Conservation (phyloP, 192 early-diverging fungal genomes). For the Kickxella alabastrina region DNA sequence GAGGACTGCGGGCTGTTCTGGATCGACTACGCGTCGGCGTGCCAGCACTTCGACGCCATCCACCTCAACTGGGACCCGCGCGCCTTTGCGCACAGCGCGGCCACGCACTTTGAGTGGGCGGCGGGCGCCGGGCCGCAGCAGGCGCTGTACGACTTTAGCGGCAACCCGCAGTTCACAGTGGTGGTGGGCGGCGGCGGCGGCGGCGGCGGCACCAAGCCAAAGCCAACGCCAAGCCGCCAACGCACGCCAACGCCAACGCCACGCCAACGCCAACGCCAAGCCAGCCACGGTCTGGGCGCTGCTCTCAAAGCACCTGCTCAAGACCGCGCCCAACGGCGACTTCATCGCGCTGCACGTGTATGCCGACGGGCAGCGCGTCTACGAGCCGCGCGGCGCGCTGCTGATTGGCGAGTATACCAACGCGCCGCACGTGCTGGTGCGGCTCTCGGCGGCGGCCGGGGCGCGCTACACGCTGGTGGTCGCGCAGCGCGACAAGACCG, state of each 20-base stretch:
- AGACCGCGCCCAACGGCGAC: conserved; percentile 80
- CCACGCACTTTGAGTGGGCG: conserved; percentile 58
- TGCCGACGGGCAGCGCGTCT: conserved; percentile 61
- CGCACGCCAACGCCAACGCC: too few species aligned
- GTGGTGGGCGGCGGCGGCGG: conserved; percentile 54
- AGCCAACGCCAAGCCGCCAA: too few species aligned
- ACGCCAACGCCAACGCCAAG: too few species aligned
- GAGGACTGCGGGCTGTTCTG: conserved; percentile 84
- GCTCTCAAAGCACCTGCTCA: conserved; percentile 78
- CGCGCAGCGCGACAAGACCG: conserved; percentile 70
- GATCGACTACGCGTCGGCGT: conserved; percentile 84
- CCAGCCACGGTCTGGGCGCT: conserved; percentile 69
- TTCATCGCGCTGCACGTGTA: conserved; percentile 87
- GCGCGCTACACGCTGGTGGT: conserved; percentile 70
- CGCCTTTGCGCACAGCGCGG: conserved; percentile 62
- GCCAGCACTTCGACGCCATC: conserved; percentile 74
- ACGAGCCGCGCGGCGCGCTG: conserved; percentile 63
- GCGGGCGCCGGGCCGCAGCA: conserved; percentile 42
- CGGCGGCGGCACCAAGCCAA: not conserved
- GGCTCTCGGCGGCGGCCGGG: conserved; percentile 16
- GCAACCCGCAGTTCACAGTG: conserved; percentile 82
- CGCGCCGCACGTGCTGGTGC: conserved; percentile 73
- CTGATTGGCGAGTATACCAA: conserved; percentile 82
- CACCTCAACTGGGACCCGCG: conserved; percentile 90
- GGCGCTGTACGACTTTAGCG: conserved; percentile 59